Evolutionary conservation across 805 yeast species (phyloP), one percentile per base, ranked within the genome.

Genomic region (Komagataella ulmi): DNA sequence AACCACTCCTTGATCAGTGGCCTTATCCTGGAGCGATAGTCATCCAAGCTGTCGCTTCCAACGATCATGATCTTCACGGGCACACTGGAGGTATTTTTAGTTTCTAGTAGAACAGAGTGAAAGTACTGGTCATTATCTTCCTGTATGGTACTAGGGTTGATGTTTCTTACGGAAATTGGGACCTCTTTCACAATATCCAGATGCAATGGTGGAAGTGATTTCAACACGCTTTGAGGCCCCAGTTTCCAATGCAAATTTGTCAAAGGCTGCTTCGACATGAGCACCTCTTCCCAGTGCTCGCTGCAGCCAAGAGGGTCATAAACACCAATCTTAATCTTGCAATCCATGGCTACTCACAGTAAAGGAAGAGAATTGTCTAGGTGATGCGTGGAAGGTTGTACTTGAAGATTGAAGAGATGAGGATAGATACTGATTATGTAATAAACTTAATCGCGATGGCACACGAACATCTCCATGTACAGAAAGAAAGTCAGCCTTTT

Each of bases 1-100:
- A 86, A 69, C 98, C 99, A 93, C 57, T 85, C 93, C 49, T 74
- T 75, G 19, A 90, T 79, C 56, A 88, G 69, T 1, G 95, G 96
- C 45, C 99, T 75, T 0, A 85, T 88, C 59, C 83, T 86, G 0
- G 84, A 65, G 54, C 95, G 72, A 64, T 91, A 91, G 1, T 78
- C 78, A 14, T 91, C 98, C 17, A 84, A 63, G 47, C 77, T 78
- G 4, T 78, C 80, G 54, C 83, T 77, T 52, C 75, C 75, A 6
- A 91, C 73, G 52, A 90, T 76, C 70, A 91, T 81, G 18, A 89
- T 60, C 56, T 83, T 75, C 48, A 86, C 68, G 57, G 83, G 80
- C 1, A 85, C 80, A 4, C 73, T 66, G 19, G 17, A 46, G 45
- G 24, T 54, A 54, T 24, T 54, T 47, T 30, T 57, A 51, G 49